Base-by-base conservation (phyloP, 192 early-diverging fungal genomes). In the Kappamyces sp. region DNA sequence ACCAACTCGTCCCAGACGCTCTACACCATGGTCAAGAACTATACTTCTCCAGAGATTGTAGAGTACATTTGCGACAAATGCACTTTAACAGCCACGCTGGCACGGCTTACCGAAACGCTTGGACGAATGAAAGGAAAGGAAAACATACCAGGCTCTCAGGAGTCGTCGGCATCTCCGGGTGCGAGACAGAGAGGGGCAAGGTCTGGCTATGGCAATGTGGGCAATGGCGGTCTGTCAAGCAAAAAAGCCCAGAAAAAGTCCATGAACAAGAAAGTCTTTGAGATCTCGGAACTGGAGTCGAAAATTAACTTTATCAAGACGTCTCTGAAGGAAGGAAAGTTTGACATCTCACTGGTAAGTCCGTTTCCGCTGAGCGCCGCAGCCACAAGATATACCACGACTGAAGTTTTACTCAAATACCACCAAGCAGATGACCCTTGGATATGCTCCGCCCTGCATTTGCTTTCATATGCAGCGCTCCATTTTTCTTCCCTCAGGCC, bases 401-500 rank as follows among this genome's bases (percentile, higher is more conserved):
- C 41, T 33, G 12, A 55, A 55, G 31, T 43, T 15, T 33, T 33
- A 5, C 4, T 6, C 64, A 9, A 22, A 54, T 65, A 30, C 79
- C 88, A 4, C 84, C 2, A 91, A 91, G 58, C 88, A 91, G 54
- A 85, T 85, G 8, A 85, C 91, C 79, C 81, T 97, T 69, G 94
- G 89, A 4, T 84, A 86, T 32, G 78, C 91, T 1, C 94, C 94
- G 2, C 75, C 72, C 33, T 73, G 86, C 34, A 81, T 97, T 7
- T 86, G 84, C 54, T 74, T 95, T 34, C 92, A 94, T 53, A 78
- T 97, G 48, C 89, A 91, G 45, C 83, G 92, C 30, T 88, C 88
- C 4, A 78, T 94, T 37, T 91, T 75, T 64, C 59, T 83, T 51
- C 80, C 88, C 4, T 84, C 70, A 47, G 88, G 80, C 14, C 75